Conservation (phyloP, 2,329 filamentous ascomycete genomes). For the Xylaria sp. region DNA sequence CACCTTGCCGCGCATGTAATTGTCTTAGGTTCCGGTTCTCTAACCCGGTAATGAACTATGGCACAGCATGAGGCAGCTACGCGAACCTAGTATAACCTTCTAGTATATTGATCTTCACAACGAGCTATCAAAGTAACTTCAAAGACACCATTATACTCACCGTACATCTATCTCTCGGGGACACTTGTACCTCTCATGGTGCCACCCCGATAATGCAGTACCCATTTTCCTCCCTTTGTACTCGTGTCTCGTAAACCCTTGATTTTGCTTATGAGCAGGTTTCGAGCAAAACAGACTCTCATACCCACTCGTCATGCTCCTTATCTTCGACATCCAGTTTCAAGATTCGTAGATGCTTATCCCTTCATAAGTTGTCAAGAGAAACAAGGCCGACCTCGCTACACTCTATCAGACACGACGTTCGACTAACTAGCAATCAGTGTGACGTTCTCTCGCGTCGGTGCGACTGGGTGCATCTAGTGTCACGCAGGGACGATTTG, state of each 20-base stretch:
- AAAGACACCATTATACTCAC: neutral
- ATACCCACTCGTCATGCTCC: conserved; percentile 9
- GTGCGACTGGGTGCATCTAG: conserved; percentile 15
- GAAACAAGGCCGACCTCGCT: conserved; percentile 20
- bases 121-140: neutral
- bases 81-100: neutral
- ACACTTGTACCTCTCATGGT: conserved; percentile 5
- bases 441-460: conserved; percentile 30
- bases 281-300: conserved; percentile 2
- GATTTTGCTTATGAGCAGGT: neutral
- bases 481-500: conserved; percentile 13
- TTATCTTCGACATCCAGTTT: neutral
- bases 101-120: neutral
- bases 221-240: neutral
- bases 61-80: neutral
- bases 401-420: conserved; percentile 19
- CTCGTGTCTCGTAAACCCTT: neutral
- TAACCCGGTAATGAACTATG: conserved; percentile 5
- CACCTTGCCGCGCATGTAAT: conserved; percentile 8
- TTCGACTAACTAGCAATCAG: conserved; percentile 22
- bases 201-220: conserved; percentile 4
- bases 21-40: neutral
- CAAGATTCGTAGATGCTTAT: conserved; percentile 17
- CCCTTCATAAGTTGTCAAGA: conserved; percentile 1
- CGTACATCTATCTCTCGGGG: neutral